Base-by-base conservation (phyloP, 2,329 filamentous ascomycete genomes). In the Ophiocordyceps camponoti-saundersi region DNA sequence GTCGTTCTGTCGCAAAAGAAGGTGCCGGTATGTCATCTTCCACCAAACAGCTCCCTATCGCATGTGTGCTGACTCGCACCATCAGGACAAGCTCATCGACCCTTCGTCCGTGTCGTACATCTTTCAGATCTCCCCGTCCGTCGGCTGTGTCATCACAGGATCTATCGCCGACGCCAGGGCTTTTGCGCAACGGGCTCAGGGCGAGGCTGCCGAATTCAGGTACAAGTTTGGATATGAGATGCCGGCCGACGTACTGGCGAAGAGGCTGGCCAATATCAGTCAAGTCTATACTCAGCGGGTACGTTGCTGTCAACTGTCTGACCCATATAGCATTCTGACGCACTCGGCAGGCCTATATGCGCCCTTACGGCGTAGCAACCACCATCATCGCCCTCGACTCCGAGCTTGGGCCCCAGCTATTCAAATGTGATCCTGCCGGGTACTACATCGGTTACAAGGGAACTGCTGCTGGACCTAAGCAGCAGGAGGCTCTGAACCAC, bases 221-320 rank as follows among this genome's bases (percentile, higher is more conserved):
- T 98, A 98, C 80, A 95, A 95, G 71, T 95, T 80, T 64, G 92
- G 92, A 60, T 98, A 98, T 68, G 92, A 98, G 74, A 98, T 98
- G 92, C 92, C 92, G 50, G 94, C 88, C 65, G 92, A 98, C 67
- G 92, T 88, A 46, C 70, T 98, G 59, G 86, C 92, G 53, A 98
- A 98, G 78, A 79, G 92, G 62, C 72, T 98, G 67, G 92, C 92
- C 63, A 98, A 98, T 69, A 95, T 98, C 72, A 95, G 87, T 68
- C 92, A 98, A 69, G 92, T 98, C 54, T 98, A 96, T 69, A 98
- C 92, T 56, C 92, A 98, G 71, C 75, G 88, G 66, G 92, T 96
- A 64, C 61, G 69, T 56, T 15, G 16, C 22, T n/a, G 16, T 11
- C 16, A 6, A 6, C n/a, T 1, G 8, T 3, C 2, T 13, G 3